Evolutionary conservation across 768 basidiomycete genomes (phyloP).

Genomic region (Tylopilus felleus): DNA sequence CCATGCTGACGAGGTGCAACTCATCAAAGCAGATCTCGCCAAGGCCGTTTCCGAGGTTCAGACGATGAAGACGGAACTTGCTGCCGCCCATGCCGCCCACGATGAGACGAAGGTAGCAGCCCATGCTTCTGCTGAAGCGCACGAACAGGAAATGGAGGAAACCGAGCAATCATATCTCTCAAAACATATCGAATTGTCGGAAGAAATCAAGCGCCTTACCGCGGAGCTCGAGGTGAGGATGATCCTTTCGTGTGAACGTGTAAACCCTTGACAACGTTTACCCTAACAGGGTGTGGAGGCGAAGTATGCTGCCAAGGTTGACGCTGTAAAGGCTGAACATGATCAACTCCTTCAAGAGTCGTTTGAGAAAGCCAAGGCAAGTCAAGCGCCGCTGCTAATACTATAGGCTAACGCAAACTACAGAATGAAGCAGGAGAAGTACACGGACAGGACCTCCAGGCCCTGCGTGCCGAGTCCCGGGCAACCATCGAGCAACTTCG

Average conservation of each 20-base stretch:
- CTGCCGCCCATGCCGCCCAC: conserved; percentile 41
- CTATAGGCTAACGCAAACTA: conserved; percentile 8
- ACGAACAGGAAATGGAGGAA: conserved; percentile 49
- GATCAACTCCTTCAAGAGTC: conserved; percentile 59
- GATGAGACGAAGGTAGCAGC: conserved; percentile 48
- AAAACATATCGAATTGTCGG: conserved; percentile 51
- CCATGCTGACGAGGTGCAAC: conserved; percentile 47
- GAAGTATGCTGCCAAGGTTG: conserved; percentile 64
- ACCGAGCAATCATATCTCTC: conserved; percentile 46
- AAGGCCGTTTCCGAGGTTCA: conserved; percentile 43
- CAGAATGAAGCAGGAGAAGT: conserved; percentile 68
- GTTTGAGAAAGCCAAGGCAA: conserved; percentile 76
- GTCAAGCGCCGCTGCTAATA: conserved; percentile 6
- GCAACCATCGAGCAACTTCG: conserved; percentile 68
- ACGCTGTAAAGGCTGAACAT: conserved; percentile 64
- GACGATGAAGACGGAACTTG: conserved; percentile 46
- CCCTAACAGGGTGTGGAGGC: conserved; percentile 59
- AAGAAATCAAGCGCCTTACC: conserved; percentile 53
- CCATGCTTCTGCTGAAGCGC: conserved; percentile 44
- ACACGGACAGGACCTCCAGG: conserved; percentile 69
- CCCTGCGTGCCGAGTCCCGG: conserved; percentile 63
- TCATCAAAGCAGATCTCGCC: conserved; percentile 42
- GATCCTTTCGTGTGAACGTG: neutral
- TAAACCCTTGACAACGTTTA: neutral
- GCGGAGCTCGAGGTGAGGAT: conserved; percentile 63